Conservation (phyloP, 176 grass and related monocot species). For the Musa beccarii region DNA sequence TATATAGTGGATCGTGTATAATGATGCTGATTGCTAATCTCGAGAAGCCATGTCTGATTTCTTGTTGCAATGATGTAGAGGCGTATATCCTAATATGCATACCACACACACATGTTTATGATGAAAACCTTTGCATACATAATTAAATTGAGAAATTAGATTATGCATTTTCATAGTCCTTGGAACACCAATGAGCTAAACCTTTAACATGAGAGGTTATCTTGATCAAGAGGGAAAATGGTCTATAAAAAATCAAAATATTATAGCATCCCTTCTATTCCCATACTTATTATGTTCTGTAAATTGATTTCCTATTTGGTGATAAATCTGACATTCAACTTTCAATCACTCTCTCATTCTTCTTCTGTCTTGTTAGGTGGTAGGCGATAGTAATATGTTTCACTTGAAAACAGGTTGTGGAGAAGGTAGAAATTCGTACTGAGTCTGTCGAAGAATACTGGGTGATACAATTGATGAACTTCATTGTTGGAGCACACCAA, state of each 20-base stretch:
- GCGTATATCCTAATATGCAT: no score
- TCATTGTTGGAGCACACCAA: slow-evolving; percentile 63
- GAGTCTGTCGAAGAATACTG: slow-evolving; percentile 59
- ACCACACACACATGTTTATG: background rate
- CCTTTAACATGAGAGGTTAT: background rate
- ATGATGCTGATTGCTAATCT: no score
- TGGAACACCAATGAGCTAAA: no score
- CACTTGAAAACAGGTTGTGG: slow-evolving; percentile 43
- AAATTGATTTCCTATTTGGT: no score
- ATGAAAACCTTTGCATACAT: background rate
- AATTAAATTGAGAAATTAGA: no score
- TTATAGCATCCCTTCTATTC: no score
- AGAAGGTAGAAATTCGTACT: slow-evolving; percentile 45
- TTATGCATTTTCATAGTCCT: no score
- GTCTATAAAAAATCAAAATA: background rate
- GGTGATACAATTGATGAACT: slow-evolving; percentile 71
- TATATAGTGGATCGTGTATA: no score
- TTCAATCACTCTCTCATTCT: background rate
- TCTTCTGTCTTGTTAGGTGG: background rate
- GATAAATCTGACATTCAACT: no score
- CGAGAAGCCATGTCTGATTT: no score
- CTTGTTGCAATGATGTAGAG: no score
- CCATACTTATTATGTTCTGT: no score
- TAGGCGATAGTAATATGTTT: slow-evolving; percentile 8
- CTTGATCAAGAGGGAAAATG: background rate